Base-by-base conservation (phyloP, 202 grass and related monocot genomes). In the Zoysia matrella region DNA sequence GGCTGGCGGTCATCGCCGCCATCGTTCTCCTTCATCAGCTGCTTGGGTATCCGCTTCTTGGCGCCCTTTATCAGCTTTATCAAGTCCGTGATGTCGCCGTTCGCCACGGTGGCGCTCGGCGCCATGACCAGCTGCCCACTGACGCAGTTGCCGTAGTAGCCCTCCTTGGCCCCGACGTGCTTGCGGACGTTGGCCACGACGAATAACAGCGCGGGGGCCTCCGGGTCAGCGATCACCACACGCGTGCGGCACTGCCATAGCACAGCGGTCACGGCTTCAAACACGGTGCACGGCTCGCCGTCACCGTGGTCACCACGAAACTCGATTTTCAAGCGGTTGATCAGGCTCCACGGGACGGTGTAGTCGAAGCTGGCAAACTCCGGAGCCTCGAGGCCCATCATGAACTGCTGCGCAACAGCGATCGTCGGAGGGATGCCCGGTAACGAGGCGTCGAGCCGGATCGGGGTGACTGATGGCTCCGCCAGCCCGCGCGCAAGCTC, bases 141-240 rank as follows among this genome's bases (percentile, higher is more conserved):
- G 71, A 72, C 11, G 15, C 82, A 82, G 63, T 90, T 90, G 47
- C 83, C 79, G 1, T 86, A 90, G 88, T 82, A 90, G 3, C 82
- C 88, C 0, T 39, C 54, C 36, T 68, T 65, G 44, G 51, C 52
- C 1, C 81, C 63, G 13, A 88, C 45, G 6, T 62, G 76, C 46
- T 70, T 56, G 11, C 84, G 84, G 7, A 72, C 71, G 46, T 82
- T 76, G 0, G 71, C 80, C 1, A 46, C 16, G 18, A 90, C 76
- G 1, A 22, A 12, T 6, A 90, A 49, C 14, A 54, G 67, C 1
- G 60, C 47, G 6, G 64, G 56, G 4, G 56, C 60, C 0, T 52
- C 73, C 0, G 73, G 44, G 11, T 68, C 67, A 0, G 67, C 11
- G 4, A 69, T 30, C 0, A 69, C 46, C 1, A 71, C 78, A 5